These are phyloP conservation scores for Aspergillus clavatus DNA, from an alignment of 2,329 filamentous ascomycete genomes.

Conservation along the genomic window DNA sequence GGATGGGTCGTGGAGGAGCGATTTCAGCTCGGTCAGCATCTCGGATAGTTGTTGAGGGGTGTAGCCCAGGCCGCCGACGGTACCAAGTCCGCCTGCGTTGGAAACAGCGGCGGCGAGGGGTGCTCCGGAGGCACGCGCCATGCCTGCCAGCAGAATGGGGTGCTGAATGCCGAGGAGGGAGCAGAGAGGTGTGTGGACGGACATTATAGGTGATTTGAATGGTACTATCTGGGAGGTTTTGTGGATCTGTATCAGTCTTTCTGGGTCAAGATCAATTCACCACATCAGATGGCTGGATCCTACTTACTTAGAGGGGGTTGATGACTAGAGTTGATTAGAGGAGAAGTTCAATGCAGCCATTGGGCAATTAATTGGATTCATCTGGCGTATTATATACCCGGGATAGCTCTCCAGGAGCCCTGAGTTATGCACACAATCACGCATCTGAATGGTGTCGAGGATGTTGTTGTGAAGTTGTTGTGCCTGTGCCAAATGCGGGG, in stretches of 20 bases:
- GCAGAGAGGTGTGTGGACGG: slow-evolving; percentile 73
- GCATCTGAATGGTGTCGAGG: background rate
- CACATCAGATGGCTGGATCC: too few relatives aligned
- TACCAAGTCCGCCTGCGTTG: slow-evolving; percentile 76
- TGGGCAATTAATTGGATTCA: too few relatives aligned
- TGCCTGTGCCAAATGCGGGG: slow-evolving; percentile 8
- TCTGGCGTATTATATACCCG: too few relatives aligned
- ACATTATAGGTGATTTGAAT: slow-evolving; percentile 23
- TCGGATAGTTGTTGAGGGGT: slow-evolving; percentile 68
- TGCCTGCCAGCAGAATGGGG: slow-evolving; percentile 87
- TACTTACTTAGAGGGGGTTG: too few relatives aligned
- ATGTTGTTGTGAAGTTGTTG: background rate
- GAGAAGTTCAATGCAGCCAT: background rate
- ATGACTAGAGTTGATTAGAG: background rate
- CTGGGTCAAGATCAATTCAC: background rate
- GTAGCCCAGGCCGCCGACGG: slow-evolving; percentile 61
- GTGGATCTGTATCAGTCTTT: background rate
- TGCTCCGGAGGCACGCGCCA: slow-evolving; percentile 80
- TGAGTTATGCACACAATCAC: background rate
- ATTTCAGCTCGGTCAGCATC: slow-evolving; percentile 83
- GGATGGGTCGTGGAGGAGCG: slow-evolving; percentile 58
- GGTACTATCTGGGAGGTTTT: background rate
- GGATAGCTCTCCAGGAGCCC: background rate
- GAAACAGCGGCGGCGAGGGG: slow-evolving; percentile 78
- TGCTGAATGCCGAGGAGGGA: slow-evolving; percentile 76